A percentile compares a stretch with the other conserved stretches of the same genome.
Evolutionary conservation across 1,139 yeast species (phyloP).

Genomic region (Pichia sp.): DNA sequence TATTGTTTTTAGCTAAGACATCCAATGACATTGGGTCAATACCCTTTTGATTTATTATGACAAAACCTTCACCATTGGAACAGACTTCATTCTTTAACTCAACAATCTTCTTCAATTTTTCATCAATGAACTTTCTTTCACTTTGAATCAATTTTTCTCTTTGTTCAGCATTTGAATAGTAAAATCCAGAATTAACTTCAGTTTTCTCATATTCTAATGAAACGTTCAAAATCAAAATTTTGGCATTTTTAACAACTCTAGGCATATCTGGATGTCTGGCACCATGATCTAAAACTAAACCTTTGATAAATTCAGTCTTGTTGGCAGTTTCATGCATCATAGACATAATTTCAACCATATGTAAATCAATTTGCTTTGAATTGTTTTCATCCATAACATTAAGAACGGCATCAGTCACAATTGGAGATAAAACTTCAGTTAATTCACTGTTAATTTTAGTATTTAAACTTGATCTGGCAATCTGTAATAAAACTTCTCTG

Average conservation of each 20-base stretch:
- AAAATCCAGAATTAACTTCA: conserved; percentile 95
- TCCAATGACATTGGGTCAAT: conserved; percentile 98
- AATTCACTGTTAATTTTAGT: conserved; percentile 78
- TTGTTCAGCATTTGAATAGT: conserved; percentile 92
- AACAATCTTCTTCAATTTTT: conserved; percentile 81
- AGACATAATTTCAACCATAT: conserved; percentile 97
- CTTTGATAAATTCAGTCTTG: conserved; percentile 77
- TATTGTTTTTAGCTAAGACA: conserved; percentile 85
- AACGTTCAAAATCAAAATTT: conserved; percentile 81
- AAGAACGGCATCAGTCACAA: conserved; percentile 93
- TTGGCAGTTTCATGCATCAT: conserved; percentile 90
- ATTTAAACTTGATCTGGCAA: conserved; percentile 80
- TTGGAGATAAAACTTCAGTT: conserved; percentile 78
- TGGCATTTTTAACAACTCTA: conserved; percentile 71
- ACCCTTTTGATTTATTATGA: conserved; percentile 91
- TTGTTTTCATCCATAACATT: conserved; percentile 51
- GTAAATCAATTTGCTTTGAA: conserved; percentile 61
- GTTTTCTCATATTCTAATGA: conserved; percentile 96
- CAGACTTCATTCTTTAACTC: conserved; percentile 91
- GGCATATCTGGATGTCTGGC: conserved; percentile 99
- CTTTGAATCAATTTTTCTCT: conserved; percentile 90
- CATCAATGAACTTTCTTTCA: conserved; percentile 93
- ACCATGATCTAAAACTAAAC: conserved; percentile 95
- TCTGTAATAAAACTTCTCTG: conserved; percentile 83
- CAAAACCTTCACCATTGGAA: conserved; percentile 74